phyloP scores from a whole-genome alignment of 108 stramenopile genomes.

The Nannochloropsis salina region DNA sequence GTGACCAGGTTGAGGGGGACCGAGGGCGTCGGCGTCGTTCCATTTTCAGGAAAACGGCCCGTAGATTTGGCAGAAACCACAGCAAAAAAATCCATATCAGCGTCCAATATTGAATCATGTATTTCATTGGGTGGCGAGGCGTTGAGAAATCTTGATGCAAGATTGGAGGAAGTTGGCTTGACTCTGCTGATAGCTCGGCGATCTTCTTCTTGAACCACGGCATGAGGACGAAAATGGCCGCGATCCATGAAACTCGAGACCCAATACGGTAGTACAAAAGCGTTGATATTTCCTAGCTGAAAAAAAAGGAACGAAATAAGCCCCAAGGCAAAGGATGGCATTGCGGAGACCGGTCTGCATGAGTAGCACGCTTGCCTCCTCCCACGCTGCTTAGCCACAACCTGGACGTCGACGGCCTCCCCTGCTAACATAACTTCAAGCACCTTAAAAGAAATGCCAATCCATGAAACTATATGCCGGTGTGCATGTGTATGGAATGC shows the following conservation, averaged over 20 bases:
- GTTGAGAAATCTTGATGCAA: no score
- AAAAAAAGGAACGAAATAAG: not conserved
- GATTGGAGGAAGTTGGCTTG: not conserved
- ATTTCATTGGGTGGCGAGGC: not conserved
- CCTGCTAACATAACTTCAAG: no score
- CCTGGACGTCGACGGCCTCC: no score
- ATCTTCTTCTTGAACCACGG: not conserved
- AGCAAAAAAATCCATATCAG: not conserved
- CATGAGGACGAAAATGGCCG: not conserved
- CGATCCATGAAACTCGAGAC: not conserved
- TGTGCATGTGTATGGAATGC: no score
- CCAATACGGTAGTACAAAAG: not conserved
- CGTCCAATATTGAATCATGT: slow-evolving; percentile 4
- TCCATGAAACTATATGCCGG: no score
- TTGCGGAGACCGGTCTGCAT: no score
- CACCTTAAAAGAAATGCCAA: no score
- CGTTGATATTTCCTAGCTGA: not conserved
- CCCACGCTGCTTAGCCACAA: no score
- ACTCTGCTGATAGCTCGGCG: not conserved
- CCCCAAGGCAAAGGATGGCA: no score
- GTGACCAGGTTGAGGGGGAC: not conserved
- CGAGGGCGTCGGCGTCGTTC: not conserved
- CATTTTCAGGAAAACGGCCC: not conserved
- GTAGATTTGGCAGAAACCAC: not conserved
- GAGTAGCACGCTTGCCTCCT: no score